Evolutionary conservation across 2,329 filamentous ascomycete species (phyloP), one percentile per base, ranked within the genome.

Genomic region (Botrytis tulipae): DNA sequence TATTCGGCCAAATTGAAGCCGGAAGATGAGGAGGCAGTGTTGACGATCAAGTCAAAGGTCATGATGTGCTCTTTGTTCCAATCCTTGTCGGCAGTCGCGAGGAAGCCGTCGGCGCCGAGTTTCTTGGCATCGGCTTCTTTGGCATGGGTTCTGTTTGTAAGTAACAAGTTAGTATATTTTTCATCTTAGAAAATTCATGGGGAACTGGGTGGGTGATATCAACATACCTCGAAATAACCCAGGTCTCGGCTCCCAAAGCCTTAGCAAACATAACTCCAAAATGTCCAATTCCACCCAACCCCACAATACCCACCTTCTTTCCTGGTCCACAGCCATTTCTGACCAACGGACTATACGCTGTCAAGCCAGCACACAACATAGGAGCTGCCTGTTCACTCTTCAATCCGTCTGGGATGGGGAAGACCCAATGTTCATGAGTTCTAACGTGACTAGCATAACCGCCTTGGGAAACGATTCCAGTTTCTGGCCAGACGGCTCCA

Each of bases 361-460:
- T 97, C 77, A 97, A 86, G 76, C 94, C 94, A 59, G 93, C 94
- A 82, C 94, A 97, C 77, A 96, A 87, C 92, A 95, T 94, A 16
- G 92, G 92, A 2, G 93, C 93, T 1, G 91, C 92, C 69, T 90
- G 83, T 72, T 84, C 82, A 77, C 86, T 88, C 16, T 85, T 79
- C 63, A 97, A 87, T 70, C 86, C 88, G 46, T 94, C 92, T 51
- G 93, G 94, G 76, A 97, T 95, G 79, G 92, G 91, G 80, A 88
- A 90, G 29, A 75, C 74, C 68, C 86, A 95, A 84, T 94, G 92
- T 83, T 95, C 91, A 82, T 95, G 92, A 1, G 90, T 89, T 77
- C 92, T 87, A 32, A 93, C 87, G 80, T 93, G 89, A 71, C 87
- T 89, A 7, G 88, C 84, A 82, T 91, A 92, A n/a, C 90, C 90